Evolutionary conservation across 805 yeast species (phyloP), one percentile per base, ranked within the genome.

Genomic region (Kluyveromyces dobzhanskii): DNA sequence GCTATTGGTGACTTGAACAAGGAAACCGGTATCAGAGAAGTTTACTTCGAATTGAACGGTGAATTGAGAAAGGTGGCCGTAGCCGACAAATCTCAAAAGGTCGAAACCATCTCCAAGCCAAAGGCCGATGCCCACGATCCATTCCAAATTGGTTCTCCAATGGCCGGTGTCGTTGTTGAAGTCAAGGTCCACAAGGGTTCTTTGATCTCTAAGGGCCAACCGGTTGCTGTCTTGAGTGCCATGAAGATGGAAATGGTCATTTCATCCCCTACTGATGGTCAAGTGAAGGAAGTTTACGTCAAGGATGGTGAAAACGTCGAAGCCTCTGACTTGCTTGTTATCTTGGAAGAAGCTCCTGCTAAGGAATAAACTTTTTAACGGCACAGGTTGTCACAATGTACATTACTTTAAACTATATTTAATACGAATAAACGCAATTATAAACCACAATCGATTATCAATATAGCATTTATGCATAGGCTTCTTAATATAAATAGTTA

Each of bases 191-290:
- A 86, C 70, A 76, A 77, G 50, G 95, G 94, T 44, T 73, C 79
- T 38, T 82, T 81, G 48, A 95, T 92, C 49, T 86, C 85, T 76
- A 90, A 90, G 76, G 98, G 98, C 49, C 95, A 90, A 60, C 88
- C 96, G 25, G 64, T 90, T 48, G 94, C 94, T 45, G 95, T 90
- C 18, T 73, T 90, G 59, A 78, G 90, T 60, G 98, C 98, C 47
- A 90, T 90, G 98, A 90, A 90, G 77, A 90, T 90, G 98, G 98
- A 92, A 71, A 92, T 92, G 97, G 94, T 92, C 38, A 88, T 90
- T 53, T 76, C 86, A 61, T 90, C 98, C 17, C 94, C 94, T 40
- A 82, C 78, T 43, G 73, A 80, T 43, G 99, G 98, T 62, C 76
- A 74, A 58, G 77, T 92, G 45, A 79, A 81, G 35, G 85, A 81